Percentiles rank a stretch among this genome's conserved stretches.
phyloP scores from a whole-genome alignment of 345 rosid species.

The Eucalyptus marginata region DNA sequence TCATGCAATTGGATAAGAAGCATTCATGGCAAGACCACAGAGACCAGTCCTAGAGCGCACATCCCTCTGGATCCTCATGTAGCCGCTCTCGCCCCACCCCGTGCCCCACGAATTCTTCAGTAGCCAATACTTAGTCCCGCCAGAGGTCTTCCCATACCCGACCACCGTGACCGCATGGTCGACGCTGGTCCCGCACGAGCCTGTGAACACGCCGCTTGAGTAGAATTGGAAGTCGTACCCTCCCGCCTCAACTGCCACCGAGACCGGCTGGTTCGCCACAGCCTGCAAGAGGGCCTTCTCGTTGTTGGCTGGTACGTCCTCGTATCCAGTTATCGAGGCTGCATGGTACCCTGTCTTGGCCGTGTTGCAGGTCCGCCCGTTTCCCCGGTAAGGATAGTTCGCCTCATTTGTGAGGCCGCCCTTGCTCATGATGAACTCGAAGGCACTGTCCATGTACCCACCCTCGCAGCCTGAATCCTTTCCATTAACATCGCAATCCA shows the following conservation, averaged over 20 bases:
- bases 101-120: conserved; percentile 1
- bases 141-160: conserved; percentile 35
- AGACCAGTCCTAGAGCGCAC: conserved; percentile 7
- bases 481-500: conserved; percentile 24
- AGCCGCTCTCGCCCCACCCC: neutral
- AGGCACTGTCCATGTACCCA: conserved; percentile 29
- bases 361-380: conserved; percentile 14
- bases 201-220: conserved; percentile 22
- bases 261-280: conserved; percentile 35
- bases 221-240: conserved; percentile 19
- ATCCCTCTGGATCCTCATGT: conserved; percentile 39
- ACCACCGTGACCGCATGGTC: conserved; percentile 36
- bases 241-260: conserved; percentile 15
- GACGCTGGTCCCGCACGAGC: conserved; percentile 15
- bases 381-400: conserved; percentile 21
- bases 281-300: conserved; percentile 37
- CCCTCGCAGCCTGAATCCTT: conserved; percentile 18
- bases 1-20: neutral
- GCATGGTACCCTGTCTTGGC: neutral
- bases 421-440: conserved; percentile 17
- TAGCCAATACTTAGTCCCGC: conserved; percentile 9
- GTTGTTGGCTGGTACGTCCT: conserved; percentile 21
- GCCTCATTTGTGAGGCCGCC: conserved; percentile 30
- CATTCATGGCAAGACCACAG: conserved; percentile 31
- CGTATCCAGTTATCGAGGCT: conserved; percentile 17